A percentile compares a stretch with the other conserved stretches of the same genome.
These are phyloP conservation scores for Phlyctochytrium arcticum DNA, from an alignment of 192 early-diverging fungal genomes.

Conservation along the genomic window DNA sequence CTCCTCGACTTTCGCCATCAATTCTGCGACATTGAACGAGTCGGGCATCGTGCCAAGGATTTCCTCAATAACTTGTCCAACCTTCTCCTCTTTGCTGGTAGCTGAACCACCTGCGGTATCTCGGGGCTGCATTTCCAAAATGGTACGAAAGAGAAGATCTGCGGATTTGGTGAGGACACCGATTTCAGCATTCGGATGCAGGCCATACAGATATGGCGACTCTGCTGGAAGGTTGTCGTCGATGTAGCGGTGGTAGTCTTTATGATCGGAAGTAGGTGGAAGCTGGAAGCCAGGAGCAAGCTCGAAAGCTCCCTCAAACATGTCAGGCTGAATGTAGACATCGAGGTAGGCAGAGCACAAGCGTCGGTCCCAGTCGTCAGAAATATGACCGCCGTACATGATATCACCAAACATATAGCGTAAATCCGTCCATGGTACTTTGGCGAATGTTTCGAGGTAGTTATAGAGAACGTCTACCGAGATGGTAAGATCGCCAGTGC, in stretches of 20 bases:
- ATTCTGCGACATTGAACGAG: slow-evolving; percentile 55
- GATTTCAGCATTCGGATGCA: slow-evolving; percentile 68
- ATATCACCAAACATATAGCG: slow-evolving; percentile 66
- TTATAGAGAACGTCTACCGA: slow-evolving; percentile 60
- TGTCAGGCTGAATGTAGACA: slow-evolving; percentile 53
- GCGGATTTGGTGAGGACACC: slow-evolving; percentile 60
- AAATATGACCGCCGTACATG: slow-evolving; percentile 71
- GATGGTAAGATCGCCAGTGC: slow-evolving; percentile 61
- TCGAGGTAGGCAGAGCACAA: slow-evolving; percentile 62
- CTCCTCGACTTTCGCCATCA: slow-evolving; percentile 61
- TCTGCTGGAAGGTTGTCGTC: slow-evolving; percentile 64
- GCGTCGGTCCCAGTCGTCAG: slow-evolving; percentile 61
- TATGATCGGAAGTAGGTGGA: slow-evolving; percentile 58
- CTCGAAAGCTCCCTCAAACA: slow-evolving; percentile 63
- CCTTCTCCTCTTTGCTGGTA: slow-evolving; percentile 63
- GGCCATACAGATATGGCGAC: slow-evolving; percentile 57
- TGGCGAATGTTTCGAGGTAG: slow-evolving; percentile 57
- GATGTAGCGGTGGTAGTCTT: slow-evolving; percentile 64
- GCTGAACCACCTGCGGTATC: slow-evolving; percentile 53
- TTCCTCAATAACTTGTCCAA: slow-evolving; percentile 54
- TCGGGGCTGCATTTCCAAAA: slow-evolving; percentile 63
- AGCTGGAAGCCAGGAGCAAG: slow-evolving; percentile 55
- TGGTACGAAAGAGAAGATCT: slow-evolving; percentile 63
- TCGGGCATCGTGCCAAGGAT: slow-evolving; percentile 56
- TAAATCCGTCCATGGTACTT: slow-evolving; percentile 63